Percentiles rank a stretch among this genome's conserved stretches.
phyloP scores from a whole-genome alignment of 176 grass and related monocot species.

The Carex pumila region DNA sequence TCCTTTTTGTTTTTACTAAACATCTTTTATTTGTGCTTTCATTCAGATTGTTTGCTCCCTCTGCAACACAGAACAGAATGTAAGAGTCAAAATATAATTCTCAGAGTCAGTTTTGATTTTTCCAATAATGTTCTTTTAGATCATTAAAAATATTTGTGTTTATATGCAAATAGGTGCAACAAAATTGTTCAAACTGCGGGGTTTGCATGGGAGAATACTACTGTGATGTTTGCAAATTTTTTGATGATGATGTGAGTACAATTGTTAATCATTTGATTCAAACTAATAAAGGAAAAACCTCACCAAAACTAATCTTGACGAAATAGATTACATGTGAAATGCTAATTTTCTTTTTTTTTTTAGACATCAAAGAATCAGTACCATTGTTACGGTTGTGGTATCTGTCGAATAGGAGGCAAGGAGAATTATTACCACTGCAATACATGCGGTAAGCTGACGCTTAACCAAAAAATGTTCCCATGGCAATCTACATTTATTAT shows the following conservation, averaged over 20 bases:
- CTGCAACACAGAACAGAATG: slow-evolving; percentile 73
- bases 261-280: background rate
- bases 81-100: slow-evolving; percentile 29
- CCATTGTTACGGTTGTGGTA: slow-evolving; percentile 82
- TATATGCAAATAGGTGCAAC: slow-evolving; percentile 43
- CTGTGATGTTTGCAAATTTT: slow-evolving; percentile 72
- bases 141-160: background rate
- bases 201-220: slow-evolving; percentile 78
- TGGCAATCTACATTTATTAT: background rate
- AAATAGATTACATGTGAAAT: background rate
- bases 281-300: background rate
- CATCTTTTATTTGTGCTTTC: slow-evolving; percentile 23
- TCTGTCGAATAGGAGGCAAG: slow-evolving; percentile 66
- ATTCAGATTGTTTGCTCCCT: slow-evolving; percentile 77
- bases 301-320: background rate
- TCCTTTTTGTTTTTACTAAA: background rate
- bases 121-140: background rate
- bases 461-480: background rate
- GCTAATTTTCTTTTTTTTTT: background rate
- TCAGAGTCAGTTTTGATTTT: background rate
- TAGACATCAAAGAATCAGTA: slow-evolving; percentile 66
- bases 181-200: slow-evolving; percentile 60
- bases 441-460: slow-evolving; percentile 40
- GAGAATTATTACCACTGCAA: slow-evolving; percentile 74
- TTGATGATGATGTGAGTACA: slow-evolving; percentile 66